Percentiles rank a stretch among this genome's conserved stretches.
Conservation (phyloP, 257 asterid species). For the Paraleonurus japonicus region DNA sequence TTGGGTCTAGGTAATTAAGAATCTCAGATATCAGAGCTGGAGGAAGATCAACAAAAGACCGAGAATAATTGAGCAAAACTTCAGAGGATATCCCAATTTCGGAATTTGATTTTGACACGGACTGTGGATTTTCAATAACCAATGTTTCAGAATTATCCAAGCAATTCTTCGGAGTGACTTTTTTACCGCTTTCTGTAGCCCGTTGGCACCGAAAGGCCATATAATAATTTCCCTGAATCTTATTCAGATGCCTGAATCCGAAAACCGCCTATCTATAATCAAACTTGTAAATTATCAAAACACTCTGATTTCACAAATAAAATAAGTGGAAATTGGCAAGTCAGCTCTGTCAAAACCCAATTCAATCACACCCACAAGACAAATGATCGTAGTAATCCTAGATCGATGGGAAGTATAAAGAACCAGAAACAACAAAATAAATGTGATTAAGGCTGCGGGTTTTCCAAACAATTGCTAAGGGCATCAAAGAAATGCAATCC, state of each 20-base stretch:
- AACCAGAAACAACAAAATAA: neutral
- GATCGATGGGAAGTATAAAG: constrained; percentile 7
- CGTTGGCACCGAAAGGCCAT: constrained; percentile 95
- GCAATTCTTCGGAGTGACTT: constrained; percentile 33
- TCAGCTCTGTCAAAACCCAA: constrained; percentile 28
- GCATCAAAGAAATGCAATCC: neutral
- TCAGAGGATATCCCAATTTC: constrained; percentile 40
- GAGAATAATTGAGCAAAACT: constrained; percentile 24
- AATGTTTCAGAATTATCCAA: constrained; percentile 31
- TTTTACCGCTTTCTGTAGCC: constrained; percentile 39
- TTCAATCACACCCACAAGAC: constrained; percentile 48
- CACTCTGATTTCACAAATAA: constrained; percentile 9
- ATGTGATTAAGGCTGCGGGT: neutral
- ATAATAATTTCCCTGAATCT: constrained; percentile 36
- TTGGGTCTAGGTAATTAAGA: constrained; percentile 77
- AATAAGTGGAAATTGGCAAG: neutral
- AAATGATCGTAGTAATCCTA: constrained; percentile 25
- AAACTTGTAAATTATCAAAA: constrained; percentile 17
- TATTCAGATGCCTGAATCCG: constrained; percentile 15
- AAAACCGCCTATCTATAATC: neutral
- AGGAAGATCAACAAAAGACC: constrained; percentile 76
- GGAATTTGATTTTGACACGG: constrained; percentile 26
- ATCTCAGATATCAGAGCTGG: constrained; percentile 74
- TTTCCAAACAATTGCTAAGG: neutral
- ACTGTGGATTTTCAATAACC: constrained; percentile 31